Percentiles rank a stretch among this genome's conserved stretches.
Evolutionary conservation across 2,329 filamentous ascomycete species (phyloP).

Genomic region (Colletotrichum camelliae): DNA sequence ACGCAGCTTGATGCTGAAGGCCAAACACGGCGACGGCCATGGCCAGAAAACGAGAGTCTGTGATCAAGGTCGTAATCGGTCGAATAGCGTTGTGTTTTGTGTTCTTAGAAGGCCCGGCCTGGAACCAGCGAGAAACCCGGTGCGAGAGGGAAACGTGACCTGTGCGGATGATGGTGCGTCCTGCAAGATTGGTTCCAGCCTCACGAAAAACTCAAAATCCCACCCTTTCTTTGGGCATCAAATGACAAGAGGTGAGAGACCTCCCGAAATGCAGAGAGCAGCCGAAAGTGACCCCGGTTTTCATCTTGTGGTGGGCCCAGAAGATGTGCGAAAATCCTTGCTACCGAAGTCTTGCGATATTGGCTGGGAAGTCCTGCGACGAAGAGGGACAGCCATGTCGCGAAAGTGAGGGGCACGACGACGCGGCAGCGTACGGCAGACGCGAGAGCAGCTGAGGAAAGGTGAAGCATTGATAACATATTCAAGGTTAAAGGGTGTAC

Average conservation of each 20-base stretch:
- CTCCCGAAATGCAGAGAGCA: slow-evolving; percentile 9
- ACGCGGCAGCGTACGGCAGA: neutral
- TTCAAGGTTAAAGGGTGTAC: neutral
- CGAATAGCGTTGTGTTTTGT: neutral
- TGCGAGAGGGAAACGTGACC: neutral
- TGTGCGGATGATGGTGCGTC: slow-evolving; percentile 4
- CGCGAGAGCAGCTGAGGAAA: neutral
- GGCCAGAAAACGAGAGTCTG: neutral
- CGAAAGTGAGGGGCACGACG: neutral
- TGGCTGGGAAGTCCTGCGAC: neutral
- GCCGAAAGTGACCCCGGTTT: slow-evolving; percentile 11
- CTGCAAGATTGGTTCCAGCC: slow-evolving; percentile 18
- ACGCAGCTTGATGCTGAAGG: neutral
- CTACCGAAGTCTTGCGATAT: slow-evolving; percentile 7
- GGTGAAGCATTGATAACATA: neutral
- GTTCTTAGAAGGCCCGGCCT: neutral
- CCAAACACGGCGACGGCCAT: neutral
- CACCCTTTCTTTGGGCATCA: slow-evolving; percentile 11
- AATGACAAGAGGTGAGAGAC: slow-evolving; percentile 9
- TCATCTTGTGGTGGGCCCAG: neutral
- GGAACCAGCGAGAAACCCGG: neutral
- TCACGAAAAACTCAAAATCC: slow-evolving; percentile 21
- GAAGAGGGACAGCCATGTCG: neutral
- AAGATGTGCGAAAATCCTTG: neutral
- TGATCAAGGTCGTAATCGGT: slow-evolving; percentile 4